A percentile compares a stretch with the other conserved stretches of the same genome.
Evolutionary conservation across 305 asterid genomes (phyloP).

Genomic region (Striga hermonthica): DNA sequence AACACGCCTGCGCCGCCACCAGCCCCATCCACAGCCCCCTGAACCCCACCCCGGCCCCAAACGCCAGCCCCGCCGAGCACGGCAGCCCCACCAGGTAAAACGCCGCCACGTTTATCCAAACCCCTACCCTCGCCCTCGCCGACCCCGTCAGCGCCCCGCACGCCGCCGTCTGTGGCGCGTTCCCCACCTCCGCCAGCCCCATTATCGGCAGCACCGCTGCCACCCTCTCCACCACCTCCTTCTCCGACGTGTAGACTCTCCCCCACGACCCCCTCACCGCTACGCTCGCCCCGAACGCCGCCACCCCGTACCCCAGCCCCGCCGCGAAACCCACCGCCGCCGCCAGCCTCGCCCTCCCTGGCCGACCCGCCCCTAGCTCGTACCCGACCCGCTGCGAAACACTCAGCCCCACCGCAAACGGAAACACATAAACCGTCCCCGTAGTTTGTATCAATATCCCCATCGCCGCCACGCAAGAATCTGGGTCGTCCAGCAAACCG

Average conservation of each 20-base stretch:
- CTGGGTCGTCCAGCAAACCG: conserved; percentile 56
- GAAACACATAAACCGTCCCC: conserved; percentile 59
- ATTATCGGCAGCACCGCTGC: conserved; percentile 57
- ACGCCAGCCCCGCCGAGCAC: conserved; percentile 52
- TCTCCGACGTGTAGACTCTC: conserved; percentile 52
- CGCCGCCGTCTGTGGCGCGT: conserved; percentile 78
- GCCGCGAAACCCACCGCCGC: conserved; percentile 45
- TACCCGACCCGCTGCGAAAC: conserved; percentile 82
- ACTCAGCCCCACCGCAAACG: conserved; percentile 59
- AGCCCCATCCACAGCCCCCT: conserved; percentile 76
- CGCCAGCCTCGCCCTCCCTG: conserved; percentile 53
- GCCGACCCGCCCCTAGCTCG: conserved; percentile 66
- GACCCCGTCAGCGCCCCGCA: conserved; percentile 78
- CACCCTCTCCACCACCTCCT: conserved; percentile 45
- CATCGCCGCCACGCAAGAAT: conserved; percentile 76
- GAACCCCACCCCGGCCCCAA: conserved; percentile 55
- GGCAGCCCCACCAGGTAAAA: conserved; percentile 81
- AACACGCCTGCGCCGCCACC: conserved; percentile 64
- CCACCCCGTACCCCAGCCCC: conserved; percentile 42
- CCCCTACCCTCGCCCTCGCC: conserved; percentile 70
- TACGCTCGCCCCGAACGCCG: conserved; percentile 49
- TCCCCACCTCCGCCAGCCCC: conserved; percentile 76
- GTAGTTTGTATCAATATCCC: conserved; percentile 79
- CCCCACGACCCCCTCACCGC: conserved; percentile 55
- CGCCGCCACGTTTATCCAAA: conserved; percentile 66